Percentiles rank a stretch among this genome's conserved stretches.
Evolutionary conservation across 179 eudicot species (phyloP).

Genomic region (Actinidia arguta): DNA sequence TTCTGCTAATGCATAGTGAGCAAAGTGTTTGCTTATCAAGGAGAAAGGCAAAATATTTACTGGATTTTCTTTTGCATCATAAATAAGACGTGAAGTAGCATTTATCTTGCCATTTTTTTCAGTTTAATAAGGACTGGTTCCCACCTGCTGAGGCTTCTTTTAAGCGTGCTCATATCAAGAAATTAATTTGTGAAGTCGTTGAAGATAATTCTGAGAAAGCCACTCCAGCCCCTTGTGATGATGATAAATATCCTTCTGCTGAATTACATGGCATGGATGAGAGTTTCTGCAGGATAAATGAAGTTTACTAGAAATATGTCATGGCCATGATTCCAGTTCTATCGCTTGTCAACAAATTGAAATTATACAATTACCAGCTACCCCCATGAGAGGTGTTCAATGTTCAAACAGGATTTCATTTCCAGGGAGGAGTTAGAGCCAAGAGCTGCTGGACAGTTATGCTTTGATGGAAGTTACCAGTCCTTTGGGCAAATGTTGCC

Average conservation of each 20-base stretch:
- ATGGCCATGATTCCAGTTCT: constrained; percentile 28
- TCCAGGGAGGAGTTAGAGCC: constrained; percentile 30
- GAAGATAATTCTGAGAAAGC: constrained; percentile 36
- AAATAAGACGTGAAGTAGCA: neutral
- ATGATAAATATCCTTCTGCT: constrained; percentile 31
- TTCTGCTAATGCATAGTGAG: neutral
- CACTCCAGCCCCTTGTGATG: constrained; percentile 25
- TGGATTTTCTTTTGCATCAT: neutral
- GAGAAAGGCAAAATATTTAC: too few species aligned
- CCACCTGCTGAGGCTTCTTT: constrained; percentile 76
- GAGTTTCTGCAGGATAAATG: constrained; percentile 43
- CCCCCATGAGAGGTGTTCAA: constrained; percentile 28
- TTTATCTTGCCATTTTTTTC: constrained; percentile 33
- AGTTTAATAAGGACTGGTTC: constrained; percentile 82
- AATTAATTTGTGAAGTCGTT: constrained; percentile 55
- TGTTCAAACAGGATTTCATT: constrained; percentile 30
- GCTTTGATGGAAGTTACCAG: constrained; percentile 10
- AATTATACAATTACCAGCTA: constrained; percentile 28
- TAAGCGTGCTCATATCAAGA: constrained; percentile 73
- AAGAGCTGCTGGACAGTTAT: constrained; percentile 13
- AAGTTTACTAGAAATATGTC: constrained; percentile 34
- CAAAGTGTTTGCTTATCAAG: too few species aligned
- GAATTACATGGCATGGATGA: constrained; percentile 31
- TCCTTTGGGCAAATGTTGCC: constrained; percentile 29
- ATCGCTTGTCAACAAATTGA: constrained; percentile 36